phyloP scores from a whole-genome alignment of 1,284 basidiomycete species.

The Rhodotorula sp. region DNA sequence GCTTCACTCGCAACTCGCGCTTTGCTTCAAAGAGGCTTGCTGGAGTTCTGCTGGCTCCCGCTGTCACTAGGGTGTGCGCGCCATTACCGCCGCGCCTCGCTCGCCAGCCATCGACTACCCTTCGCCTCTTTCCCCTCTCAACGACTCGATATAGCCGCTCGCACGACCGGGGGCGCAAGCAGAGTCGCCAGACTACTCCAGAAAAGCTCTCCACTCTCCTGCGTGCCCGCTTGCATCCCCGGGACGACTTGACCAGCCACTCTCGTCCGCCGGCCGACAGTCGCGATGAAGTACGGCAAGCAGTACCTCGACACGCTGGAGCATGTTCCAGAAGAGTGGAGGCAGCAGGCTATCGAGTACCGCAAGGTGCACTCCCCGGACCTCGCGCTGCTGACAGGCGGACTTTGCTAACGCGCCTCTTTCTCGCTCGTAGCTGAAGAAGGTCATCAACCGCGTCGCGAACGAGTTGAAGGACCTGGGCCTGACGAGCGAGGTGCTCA shows the following conservation, averaged over 20 bases:
- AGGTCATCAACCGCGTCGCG: slow-evolving; percentile 83
- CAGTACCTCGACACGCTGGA: slow-evolving; percentile 68
- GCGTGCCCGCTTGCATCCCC: background rate
- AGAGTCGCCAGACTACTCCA: no score
- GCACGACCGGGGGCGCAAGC: no score
- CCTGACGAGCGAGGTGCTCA: slow-evolving; percentile 62
- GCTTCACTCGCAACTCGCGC: no score
- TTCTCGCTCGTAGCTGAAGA: slow-evolving; percentile 69
- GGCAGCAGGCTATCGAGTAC: slow-evolving; percentile 80
- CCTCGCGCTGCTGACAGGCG: background rate
- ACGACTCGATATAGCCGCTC: no score
- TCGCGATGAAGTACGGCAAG: slow-evolving; percentile 75
- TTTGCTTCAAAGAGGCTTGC: no score
- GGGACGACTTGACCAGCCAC: background rate
- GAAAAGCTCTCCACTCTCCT: no score
- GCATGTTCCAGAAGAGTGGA: slow-evolving; percentile 69
- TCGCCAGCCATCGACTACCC: no score
- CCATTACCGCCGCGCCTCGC: no score
- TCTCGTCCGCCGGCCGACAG: background rate
- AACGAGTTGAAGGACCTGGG: slow-evolving; percentile 76
- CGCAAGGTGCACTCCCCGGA: slow-evolving; percentile 59
- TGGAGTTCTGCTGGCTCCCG: no score
- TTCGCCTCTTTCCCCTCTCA: no score
- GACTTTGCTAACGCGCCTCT: background rate
- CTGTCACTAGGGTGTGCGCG: no score